Conservation (phyloP, 768 basidiomycete species). For the Kwoniella europaea region DNA sequence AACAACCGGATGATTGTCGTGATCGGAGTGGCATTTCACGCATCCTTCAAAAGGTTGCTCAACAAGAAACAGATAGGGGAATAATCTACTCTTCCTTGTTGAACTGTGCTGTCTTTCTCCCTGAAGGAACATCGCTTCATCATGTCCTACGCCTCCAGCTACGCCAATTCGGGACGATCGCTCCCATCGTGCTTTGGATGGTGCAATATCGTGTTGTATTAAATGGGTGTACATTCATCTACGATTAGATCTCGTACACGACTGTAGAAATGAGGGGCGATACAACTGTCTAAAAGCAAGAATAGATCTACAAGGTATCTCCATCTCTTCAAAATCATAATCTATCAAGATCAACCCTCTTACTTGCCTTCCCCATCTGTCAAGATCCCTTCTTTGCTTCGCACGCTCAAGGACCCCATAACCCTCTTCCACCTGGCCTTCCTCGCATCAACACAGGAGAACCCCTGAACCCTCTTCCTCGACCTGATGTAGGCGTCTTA, state of each 20-base stretch:
- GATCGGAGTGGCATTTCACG: too few relatives aligned
- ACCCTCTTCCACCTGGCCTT: neutral
- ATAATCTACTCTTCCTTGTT: too few relatives aligned
- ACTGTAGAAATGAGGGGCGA: neutral
- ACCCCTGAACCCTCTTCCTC: slow-evolving; percentile 18
- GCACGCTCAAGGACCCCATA: neutral
- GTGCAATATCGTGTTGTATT: neutral
- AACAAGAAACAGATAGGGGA: too few relatives aligned
- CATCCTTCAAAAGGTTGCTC: too few relatives aligned
- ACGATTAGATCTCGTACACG: neutral
- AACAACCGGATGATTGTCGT: too few relatives aligned
- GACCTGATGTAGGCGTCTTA: slow-evolving; percentile 5
- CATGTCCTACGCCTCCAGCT: neutral
- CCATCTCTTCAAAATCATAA: neutral
- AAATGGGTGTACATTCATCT: neutral
- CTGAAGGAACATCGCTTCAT: neutral
- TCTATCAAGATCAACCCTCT: neutral
- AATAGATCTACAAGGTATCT: slow-evolving; percentile 7
- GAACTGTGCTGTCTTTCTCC: neutral
- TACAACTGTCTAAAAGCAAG: neutral
- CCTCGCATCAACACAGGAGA: neutral
- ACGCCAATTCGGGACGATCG: too few relatives aligned
- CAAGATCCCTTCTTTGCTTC: neutral
- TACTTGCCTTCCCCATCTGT: neutral
- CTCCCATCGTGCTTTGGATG: neutral